These are phyloP conservation scores for Eruca vesicaria DNA, from an alignment of 441 rosid species.

Conservation along the genomic window DNA sequence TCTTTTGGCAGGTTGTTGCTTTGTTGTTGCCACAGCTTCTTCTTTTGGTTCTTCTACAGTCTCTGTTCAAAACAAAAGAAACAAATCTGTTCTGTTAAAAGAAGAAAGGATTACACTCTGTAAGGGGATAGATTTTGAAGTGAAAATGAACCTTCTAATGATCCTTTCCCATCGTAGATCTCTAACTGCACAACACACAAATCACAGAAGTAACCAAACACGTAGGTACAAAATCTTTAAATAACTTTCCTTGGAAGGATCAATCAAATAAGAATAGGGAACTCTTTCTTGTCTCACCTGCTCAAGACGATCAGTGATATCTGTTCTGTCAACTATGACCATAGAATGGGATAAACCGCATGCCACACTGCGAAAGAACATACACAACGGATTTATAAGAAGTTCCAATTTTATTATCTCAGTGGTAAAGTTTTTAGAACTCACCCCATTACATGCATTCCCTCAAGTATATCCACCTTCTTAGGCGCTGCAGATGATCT, in stretches of 20 bases:
- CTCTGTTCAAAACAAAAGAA: slow-evolving; percentile 11
- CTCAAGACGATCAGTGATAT: slow-evolving; percentile 64
- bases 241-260: not conserved
- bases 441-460: slow-evolving; percentile 90
- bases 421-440: slow-evolving; percentile 7
- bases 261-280: not conserved
- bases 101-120: not conserved
- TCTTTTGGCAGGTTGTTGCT: slow-evolving; percentile 47
- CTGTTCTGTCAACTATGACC: slow-evolving; percentile 80
- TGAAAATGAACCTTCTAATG: slow-evolving; percentile 60
- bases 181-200: slow-evolving; percentile 63
- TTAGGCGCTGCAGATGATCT: slow-evolving; percentile 94
- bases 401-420: not conserved
- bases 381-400: not conserved
- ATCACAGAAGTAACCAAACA: not conserved
- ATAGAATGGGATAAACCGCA: slow-evolving; percentile 85
- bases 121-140: not conserved
- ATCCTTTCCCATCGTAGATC: slow-evolving; percentile 74
- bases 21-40: slow-evolving; percentile 38
- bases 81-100: too few relatives aligned
- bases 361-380: slow-evolving; percentile 63
- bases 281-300: slow-evolving; percentile 50
- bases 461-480: slow-evolving; percentile 88
- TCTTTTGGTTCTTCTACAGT: slow-evolving; percentile 23
- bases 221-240: not conserved